A percentile compares a stretch with the other conserved stretches of the same genome.
Conservation (phyloP, 192 early-diverging fungal genomes). For the Endogone sp. region DNA sequence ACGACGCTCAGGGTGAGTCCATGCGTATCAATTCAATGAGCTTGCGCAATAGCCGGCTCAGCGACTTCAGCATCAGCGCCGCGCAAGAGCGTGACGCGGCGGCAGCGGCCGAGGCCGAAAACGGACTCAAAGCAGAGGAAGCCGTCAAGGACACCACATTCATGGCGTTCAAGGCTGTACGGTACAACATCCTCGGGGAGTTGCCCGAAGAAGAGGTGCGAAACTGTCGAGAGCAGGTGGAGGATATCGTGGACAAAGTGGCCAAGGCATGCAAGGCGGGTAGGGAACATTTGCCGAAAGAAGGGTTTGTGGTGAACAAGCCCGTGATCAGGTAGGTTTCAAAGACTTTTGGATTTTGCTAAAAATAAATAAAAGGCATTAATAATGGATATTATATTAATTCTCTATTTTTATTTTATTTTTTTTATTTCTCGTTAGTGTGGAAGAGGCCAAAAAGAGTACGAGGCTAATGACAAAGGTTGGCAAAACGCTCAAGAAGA, state of each 20-base stretch:
- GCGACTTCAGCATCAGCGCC: conserved; percentile 21
- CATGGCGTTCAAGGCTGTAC: conserved; percentile 35
- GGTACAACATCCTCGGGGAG: conserved; percentile 36
- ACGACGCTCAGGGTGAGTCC: conserved; percentile 41
- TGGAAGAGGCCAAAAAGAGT: conserved; percentile 33
- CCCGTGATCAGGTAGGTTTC: conserved; percentile 35
- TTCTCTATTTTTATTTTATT: neutral
- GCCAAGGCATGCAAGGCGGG: conserved; percentile 11
- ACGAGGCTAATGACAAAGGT: conserved; percentile 35
- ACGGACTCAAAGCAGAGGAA: no score
- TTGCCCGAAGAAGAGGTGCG: conserved; percentile 12
- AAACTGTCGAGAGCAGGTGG: conserved; percentile 24
- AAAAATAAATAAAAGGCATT: neutral
- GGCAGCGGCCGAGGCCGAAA: neutral
- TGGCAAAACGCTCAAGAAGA: conserved; percentile 33
- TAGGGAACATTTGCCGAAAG: conserved; percentile 11
- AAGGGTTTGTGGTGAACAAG: conserved; percentile 21
- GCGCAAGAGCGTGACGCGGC: neutral
- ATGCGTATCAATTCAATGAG: conserved; percentile 47
- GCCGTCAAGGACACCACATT: conserved; percentile 8
- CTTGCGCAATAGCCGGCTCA: conserved; percentile 34
- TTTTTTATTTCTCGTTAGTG: conserved; percentile 11
- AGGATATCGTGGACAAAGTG: conserved; percentile 29
- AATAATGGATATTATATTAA: neutral
- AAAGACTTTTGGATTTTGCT: neutral